Conservation (phyloP, 306 rosid species). For the Castanopsis chinensis region DNA sequence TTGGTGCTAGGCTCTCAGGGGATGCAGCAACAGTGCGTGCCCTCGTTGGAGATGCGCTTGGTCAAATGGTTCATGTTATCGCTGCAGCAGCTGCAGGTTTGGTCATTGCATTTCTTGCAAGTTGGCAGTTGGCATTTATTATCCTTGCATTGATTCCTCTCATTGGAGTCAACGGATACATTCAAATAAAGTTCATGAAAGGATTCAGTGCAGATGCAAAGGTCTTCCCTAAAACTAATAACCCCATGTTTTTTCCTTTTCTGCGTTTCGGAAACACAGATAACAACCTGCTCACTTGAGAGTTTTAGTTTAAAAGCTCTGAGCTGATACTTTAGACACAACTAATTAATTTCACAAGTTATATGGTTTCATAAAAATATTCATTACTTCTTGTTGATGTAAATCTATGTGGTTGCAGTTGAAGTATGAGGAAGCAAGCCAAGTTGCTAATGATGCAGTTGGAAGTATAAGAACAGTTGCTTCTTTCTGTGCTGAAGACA, state of each 20-base stretch:
- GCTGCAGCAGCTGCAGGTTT: slow-evolving; percentile 37
- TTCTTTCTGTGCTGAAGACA: slow-evolving; percentile 72
- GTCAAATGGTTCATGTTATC: slow-evolving; percentile 47
- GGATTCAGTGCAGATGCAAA: slow-evolving; percentile 58
- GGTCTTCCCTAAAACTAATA: slow-evolving; percentile 35
- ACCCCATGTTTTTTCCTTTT: background rate
- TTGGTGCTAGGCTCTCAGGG: slow-evolving; percentile 56
- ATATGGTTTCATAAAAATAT: too few relatives aligned
- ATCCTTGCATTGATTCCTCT: slow-evolving; percentile 48
- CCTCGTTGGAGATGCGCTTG: slow-evolving; percentile 61
- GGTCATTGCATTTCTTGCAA: slow-evolving; percentile 46
- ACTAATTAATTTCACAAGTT: background rate
- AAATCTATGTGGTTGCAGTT: slow-evolving; percentile 29
- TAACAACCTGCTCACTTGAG: background rate
- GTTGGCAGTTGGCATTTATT: slow-evolving; percentile 50
- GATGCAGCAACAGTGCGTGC: slow-evolving; percentile 57
- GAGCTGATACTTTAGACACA: background rate
- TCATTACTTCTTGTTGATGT: background rate
- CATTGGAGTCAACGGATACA: slow-evolving; percentile 34
- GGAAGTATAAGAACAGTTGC: slow-evolving; percentile 65
- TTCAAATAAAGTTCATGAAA: slow-evolving; percentile 36
- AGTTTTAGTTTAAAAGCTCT: background rate
- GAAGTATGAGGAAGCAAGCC: slow-evolving; percentile 65
- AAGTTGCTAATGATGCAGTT: slow-evolving; percentile 61
- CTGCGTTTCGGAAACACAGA: background rate